Evolutionary conservation across 768 basidiomycete genomes (phyloP), one percentile per base, ranked within the genome.

Genomic region (Termitomyces sp.): DNA sequence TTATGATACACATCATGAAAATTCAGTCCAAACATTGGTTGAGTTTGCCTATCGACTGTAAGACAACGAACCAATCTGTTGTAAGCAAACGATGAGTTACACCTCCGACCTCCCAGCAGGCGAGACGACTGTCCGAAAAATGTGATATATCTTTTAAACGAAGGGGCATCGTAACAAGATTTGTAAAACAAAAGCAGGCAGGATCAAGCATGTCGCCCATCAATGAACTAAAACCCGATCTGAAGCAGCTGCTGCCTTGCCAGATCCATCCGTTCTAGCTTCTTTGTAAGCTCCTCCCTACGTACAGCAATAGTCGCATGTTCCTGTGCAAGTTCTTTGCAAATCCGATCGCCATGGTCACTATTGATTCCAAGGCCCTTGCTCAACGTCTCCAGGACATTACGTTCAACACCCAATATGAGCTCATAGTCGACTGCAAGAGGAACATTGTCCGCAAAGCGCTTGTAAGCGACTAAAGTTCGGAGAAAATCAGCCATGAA

Each of bases 361-460:
- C 81, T 79, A 12, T 81, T 80, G 49, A 89, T 71, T 0, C 80
- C 79, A 6, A 91, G 78, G 0, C 80, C 81, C 0, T 68, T 63
- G 44, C 75, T 74, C 3, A 91, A 69, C 0, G 70, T 75, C 18
- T 67, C 69, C 9, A 85, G 72, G 3, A 89, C 66, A 0, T 72
- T 77, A 0, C 75, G 68, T 55, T 78, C 75, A 6, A 83, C 61
- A 0, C 85, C 87, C 4, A 77, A 77, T 3, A 86, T 75, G 24
- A 86, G 78, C 54, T 83, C 78, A 36, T 76, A 66, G 61, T 87
- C 85, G 56, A 87, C 80, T 4, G 81, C 78, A 47, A 80, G 70
- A 5, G 85, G 82, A 6, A 87, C 66, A 48, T 77, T 80, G 65
- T 88, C 86, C 1, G 73, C 73, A 59, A 86, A 80, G 3, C 85